A percentile compares a stretch with the other conserved stretches of the same genome.
Conservation (phyloP, 2,329 filamentous ascomycete species). For the Fusarium ramigenum region DNA sequence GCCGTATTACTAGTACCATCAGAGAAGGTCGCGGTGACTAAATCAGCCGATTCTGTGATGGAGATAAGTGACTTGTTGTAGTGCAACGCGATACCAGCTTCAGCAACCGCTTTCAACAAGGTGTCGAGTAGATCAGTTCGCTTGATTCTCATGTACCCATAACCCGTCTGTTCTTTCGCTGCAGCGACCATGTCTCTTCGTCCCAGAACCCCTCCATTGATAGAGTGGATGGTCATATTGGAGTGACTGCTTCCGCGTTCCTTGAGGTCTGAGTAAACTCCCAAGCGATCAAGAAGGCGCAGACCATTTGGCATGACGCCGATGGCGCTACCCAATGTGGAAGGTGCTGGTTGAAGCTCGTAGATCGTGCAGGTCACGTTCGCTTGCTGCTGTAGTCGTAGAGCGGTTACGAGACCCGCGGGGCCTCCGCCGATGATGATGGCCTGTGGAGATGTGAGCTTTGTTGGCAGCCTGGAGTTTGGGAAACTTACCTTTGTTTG, state of each 20-base stretch:
- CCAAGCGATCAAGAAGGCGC: neutral
- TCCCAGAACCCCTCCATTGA: neutral
- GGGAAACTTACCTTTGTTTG: neutral
- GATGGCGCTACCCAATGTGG: neutral
- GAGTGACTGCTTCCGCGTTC: neutral
- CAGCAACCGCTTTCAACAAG: neutral
- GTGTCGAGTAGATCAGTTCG: neutral
- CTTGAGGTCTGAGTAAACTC: neutral
- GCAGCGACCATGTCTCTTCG: neutral
- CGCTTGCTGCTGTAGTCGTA: neutral
- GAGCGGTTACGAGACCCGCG: neutral
- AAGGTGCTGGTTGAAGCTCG: neutral
- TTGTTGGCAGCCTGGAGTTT: neutral
- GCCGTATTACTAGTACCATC: neutral
- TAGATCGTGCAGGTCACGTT: neutral
- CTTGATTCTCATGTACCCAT: neutral
- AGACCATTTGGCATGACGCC: neutral
- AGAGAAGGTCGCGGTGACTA: neutral
- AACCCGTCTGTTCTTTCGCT: neutral
- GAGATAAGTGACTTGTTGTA: neutral
- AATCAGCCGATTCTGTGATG: neutral
- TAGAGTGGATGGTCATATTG: neutral
- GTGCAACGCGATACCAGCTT: neutral
- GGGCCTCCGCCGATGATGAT: neutral
- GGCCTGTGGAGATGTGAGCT: neutral